These are phyloP conservation scores for Arachnopeziza araneosa DNA, from an alignment of 2,329 filamentous ascomycete species.

Conservation along the genomic window DNA sequence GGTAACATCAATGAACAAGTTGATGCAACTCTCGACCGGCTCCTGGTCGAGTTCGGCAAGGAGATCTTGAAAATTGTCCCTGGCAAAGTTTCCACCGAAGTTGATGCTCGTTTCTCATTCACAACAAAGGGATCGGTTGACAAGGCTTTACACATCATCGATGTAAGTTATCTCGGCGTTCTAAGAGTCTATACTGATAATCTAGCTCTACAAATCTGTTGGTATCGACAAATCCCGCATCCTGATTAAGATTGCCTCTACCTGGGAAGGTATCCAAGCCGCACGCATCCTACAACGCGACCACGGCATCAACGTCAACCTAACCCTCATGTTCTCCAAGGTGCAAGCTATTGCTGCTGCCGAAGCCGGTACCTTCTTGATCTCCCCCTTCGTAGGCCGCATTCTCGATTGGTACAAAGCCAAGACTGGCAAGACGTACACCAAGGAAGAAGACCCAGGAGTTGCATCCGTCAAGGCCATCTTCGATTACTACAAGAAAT, in stretches of 20 bases:
- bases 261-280: conserved; percentile 99
- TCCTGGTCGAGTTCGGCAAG: conserved; percentile 96
- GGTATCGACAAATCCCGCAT: conserved; percentile 91
- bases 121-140: conserved; percentile 85
- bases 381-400: conserved; percentile 97
- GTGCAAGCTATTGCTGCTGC: conserved; percentile 93
- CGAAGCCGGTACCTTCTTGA: conserved; percentile 93
- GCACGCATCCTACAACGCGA: conserved; percentile 94
- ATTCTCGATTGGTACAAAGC: conserved; percentile 99
- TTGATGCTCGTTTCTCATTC: conserved; percentile 94
- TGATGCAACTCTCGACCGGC: conserved; percentile 83
- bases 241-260: conserved; percentile 98
- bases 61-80: conserved; percentile 96
- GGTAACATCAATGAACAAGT: conserved; percentile 72
- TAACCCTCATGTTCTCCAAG: conserved; percentile 97
- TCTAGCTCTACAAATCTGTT: conserved; percentile 84
- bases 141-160: conserved; percentile 96
- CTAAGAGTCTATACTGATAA: background rate
- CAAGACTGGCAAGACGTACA: conserved; percentile 86
- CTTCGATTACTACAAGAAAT: conserved; percentile 99
- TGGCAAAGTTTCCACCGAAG: conserved; percentile 98
- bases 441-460: conserved; percentile 86
- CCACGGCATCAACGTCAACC: conserved; percentile 96
- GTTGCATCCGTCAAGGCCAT: conserved; percentile 90
- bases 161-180: conserved; percentile 52